These are phyloP conservation scores for Bifiguratus adelaidae DNA, from an alignment of 192 early-diverging fungal species.

Conservation along the genomic window DNA sequence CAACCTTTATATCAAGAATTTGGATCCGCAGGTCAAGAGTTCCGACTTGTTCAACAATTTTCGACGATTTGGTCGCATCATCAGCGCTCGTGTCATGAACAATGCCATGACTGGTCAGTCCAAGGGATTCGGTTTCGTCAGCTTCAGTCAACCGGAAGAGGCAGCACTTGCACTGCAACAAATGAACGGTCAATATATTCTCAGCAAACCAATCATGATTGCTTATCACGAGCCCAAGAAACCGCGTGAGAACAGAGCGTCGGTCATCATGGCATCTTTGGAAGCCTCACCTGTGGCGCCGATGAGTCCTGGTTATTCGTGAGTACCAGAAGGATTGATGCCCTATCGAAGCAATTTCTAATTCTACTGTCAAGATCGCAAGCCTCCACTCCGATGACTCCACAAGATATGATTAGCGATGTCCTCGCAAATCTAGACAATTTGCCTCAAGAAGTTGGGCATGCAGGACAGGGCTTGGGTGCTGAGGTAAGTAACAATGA, in stretches of 20 bases:
- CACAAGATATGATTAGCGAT: too few species aligned
- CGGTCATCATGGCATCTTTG: background rate
- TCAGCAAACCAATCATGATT: slow-evolving; percentile 81
- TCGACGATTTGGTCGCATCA: slow-evolving; percentile 75
- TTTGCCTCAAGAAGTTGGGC: too few species aligned
- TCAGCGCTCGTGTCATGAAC: slow-evolving; percentile 84
- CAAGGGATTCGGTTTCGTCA: slow-evolving; percentile 90
- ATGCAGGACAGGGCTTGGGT: too few species aligned
- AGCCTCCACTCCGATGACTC: too few species aligned
- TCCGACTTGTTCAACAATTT: slow-evolving; percentile 90
- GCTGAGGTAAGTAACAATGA: too few species aligned
- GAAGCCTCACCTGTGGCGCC: too few species aligned
- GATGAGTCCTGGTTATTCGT: too few species aligned
- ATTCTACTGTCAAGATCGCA: too few species aligned
- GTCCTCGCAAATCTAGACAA: too few species aligned
- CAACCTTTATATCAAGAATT: slow-evolving; percentile 97
- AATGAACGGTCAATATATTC: slow-evolving; percentile 80
- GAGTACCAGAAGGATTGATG: too few species aligned
- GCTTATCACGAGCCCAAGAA: slow-evolving; percentile 92
- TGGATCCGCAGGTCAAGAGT: slow-evolving; percentile 86
- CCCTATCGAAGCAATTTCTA: too few species aligned
- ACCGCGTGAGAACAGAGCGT: slow-evolving; percentile 30
- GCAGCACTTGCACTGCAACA: slow-evolving; percentile 80
- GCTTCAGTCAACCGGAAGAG: slow-evolving; percentile 85
- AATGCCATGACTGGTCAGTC: slow-evolving; percentile 57